Percentiles rank a stretch among this genome's conserved stretches.
phyloP scores from a whole-genome alignment of 108 stramenopile species.

The Nannochloropsis salina region DNA sequence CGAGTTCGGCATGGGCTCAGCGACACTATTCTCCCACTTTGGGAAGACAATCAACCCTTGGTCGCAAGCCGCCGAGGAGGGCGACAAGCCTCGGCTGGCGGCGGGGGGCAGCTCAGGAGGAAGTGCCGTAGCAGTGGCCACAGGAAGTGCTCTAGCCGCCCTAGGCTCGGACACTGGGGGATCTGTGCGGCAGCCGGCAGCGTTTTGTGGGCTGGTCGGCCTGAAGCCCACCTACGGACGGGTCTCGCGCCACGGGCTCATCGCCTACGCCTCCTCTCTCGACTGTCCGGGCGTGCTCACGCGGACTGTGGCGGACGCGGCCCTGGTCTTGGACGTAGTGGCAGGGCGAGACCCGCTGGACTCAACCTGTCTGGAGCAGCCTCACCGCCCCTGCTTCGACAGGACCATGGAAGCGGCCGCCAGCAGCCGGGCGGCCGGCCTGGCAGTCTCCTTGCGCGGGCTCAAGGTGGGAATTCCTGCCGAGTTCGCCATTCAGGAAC shows the following conservation, averaged over 20 bases:
- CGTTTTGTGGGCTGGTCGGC: slow-evolving; percentile 81
- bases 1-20: slow-evolving; percentile 88
- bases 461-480: slow-evolving; percentile 70
- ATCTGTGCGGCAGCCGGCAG: slow-evolving; percentile 78
- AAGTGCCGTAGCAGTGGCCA: slow-evolving; percentile 72
- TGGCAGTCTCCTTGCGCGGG: slow-evolving; percentile 49
- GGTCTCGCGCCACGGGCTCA: slow-evolving; percentile 76
- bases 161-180: slow-evolving; percentile 91
- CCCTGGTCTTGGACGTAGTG: slow-evolving; percentile 25
- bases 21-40: slow-evolving; percentile 63
- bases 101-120: slow-evolving; percentile 85
- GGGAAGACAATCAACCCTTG: slow-evolving; percentile 50
- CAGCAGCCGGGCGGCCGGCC: not conserved
- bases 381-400: slow-evolving; percentile 55
- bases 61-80: not conserved
- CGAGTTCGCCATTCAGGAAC: slow-evolving; percentile 69
- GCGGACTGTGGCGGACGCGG: slow-evolving; percentile 48
- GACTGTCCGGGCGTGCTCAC: slow-evolving; percentile 80
- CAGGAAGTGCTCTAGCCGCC: slow-evolving; percentile 65
- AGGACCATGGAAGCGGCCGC: slow-evolving; percentile 27
- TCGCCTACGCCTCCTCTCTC: slow-evolving; percentile 79
- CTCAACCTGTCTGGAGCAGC: slow-evolving; percentile 3
- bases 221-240: slow-evolving; percentile 85
- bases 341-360: slow-evolving; percentile 40
- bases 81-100: slow-evolving; percentile 36